phyloP scores from a whole-genome alignment of 768 basidiomycete genomes.

The Piloderma croceum region DNA sequence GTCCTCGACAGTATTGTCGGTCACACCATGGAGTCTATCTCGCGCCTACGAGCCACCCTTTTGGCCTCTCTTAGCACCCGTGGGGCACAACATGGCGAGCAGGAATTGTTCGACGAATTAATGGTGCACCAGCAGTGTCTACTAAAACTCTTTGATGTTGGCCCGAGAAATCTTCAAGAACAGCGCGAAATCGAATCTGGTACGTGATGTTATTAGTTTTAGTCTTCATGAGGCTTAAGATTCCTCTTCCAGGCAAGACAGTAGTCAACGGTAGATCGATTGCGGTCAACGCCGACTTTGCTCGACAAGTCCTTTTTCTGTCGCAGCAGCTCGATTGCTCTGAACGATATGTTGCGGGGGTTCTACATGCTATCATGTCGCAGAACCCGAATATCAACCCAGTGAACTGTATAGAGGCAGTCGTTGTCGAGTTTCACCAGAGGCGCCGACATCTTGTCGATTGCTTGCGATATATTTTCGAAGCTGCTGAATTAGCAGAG shows the following conservation, averaged over 20 bases:
- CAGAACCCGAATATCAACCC: slow-evolving; percentile 60
- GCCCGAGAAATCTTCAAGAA: slow-evolving; percentile 55
- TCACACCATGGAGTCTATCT: slow-evolving; percentile 52
- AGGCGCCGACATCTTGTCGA: slow-evolving; percentile 67
- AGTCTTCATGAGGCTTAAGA: neutral
- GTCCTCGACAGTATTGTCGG: neutral
- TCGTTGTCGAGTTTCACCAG: slow-evolving; percentile 63
- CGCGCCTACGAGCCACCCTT: slow-evolving; percentile 49
- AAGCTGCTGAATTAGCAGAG: slow-evolving; percentile 50
- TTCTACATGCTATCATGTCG: slow-evolving; percentile 59
- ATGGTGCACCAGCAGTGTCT: slow-evolving; percentile 62
- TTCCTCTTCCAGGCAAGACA: slow-evolving; percentile 57
- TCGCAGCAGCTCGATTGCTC: slow-evolving; percentile 78
- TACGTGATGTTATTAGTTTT: slow-evolving; percentile 21
- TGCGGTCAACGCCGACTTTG: slow-evolving; percentile 75
- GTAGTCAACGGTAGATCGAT: slow-evolving; percentile 59
- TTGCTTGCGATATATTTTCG: slow-evolving; percentile 63
- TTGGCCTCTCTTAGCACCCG: slow-evolving; percentile 41
- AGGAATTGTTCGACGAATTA: slow-evolving; percentile 71
- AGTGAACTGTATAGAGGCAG: slow-evolving; percentile 54
- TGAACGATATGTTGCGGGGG: slow-evolving; percentile 69
- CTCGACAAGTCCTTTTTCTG: slow-evolving; percentile 69
- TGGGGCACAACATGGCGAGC: slow-evolving; percentile 50
- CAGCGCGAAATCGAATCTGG: slow-evolving; percentile 68
- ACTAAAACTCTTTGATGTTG: slow-evolving; percentile 59